Evolutionary conservation across 2,329 filamentous ascomycete species (phyloP).

Genomic region (Aspergillus pseudoviridinutans): DNA sequence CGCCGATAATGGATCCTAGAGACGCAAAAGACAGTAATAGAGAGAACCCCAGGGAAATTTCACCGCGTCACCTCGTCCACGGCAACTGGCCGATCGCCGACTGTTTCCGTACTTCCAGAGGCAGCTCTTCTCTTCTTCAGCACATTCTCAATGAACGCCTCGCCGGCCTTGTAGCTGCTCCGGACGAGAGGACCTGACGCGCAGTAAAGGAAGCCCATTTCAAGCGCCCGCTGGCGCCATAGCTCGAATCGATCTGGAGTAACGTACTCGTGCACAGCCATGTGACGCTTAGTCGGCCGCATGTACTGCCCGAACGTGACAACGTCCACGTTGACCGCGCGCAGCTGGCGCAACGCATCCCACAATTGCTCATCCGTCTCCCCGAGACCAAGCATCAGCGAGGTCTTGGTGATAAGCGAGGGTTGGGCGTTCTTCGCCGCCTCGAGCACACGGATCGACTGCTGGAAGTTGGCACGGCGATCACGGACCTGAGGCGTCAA

Average conservation of each 20-base stretch:
- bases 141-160: slow-evolving; percentile 98
- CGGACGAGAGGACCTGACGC: slow-evolving; percentile 89
- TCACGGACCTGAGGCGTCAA: slow-evolving; percentile 88
- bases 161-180: slow-evolving; percentile 95
- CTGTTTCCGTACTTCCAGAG: slow-evolving; percentile 24
- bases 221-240: slow-evolving; percentile 84
- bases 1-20: background rate
- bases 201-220: slow-evolving; percentile 96
- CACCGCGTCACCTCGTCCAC: slow-evolving; percentile 26
- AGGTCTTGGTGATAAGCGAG: slow-evolving; percentile 94
- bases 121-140: slow-evolving; percentile 66
- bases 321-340: slow-evolving; percentile 79
- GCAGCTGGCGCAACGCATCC: slow-evolving; percentile 73
- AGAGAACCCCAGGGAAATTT: slow-evolving; percentile 13
- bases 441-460: slow-evolving; percentile 74
- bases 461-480: slow-evolving; percentile 80
- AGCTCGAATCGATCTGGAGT: slow-evolving; percentile 86
- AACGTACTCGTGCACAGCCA: slow-evolving; percentile 94
- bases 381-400: slow-evolving; percentile 91
- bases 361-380: slow-evolving; percentile 85
- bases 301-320: slow-evolving; percentile 99
- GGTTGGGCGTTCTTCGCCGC: slow-evolving; percentile 75
- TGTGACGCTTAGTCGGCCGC: slow-evolving; percentile 95
- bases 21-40: slow-evolving; percentile 8
- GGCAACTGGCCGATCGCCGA: slow-evolving; percentile 22